A percentile compares a stretch with the other conserved stretches of the same genome.
These are phyloP conservation scores for Tuber aestivum DNA, from an alignment of 495 filamentous ascomycete species.

Conservation along the genomic window DNA sequence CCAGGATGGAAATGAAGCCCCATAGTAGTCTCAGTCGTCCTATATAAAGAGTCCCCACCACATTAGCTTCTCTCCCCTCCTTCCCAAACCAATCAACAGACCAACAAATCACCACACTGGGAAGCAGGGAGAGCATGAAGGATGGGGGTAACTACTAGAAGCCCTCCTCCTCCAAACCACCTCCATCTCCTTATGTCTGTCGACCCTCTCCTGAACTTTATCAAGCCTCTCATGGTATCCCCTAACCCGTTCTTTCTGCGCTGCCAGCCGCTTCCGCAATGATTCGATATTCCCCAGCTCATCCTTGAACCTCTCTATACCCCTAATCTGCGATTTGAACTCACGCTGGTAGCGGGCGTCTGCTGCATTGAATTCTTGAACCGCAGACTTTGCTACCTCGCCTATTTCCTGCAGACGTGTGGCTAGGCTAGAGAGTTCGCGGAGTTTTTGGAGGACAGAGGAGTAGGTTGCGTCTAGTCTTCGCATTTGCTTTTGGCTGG, in stretches of 20 bases:
- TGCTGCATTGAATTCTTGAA: slow-evolving; percentile 58
- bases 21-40: slow-evolving; percentile 37
- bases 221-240: slow-evolving; percentile 33
- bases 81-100: not conserved
- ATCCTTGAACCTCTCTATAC: slow-evolving; percentile 61
- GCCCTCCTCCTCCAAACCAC: slow-evolving; percentile 34
- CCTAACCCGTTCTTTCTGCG: slow-evolving; percentile 58
- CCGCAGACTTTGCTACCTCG: slow-evolving; percentile 55
- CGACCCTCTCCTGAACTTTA: slow-evolving; percentile 35
- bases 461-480: slow-evolving; percentile 80
- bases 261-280: slow-evolving; percentile 60
- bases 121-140: not conserved
- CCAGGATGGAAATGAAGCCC: slow-evolving; percentile 39
- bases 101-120: not conserved
- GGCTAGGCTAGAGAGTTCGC: slow-evolving; percentile 62
- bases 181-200: slow-evolving; percentile 40
- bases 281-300: slow-evolving; percentile 62
- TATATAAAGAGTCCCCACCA: slow-evolving; percentile 14
- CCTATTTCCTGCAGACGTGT: slow-evolving; percentile 64
- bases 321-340: slow-evolving; percentile 58
- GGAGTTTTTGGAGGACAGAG: slow-evolving; percentile 70
- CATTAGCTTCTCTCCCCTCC: not conserved
- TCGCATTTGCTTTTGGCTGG: slow-evolving; percentile 56
- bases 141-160: slow-evolving; percentile 31
- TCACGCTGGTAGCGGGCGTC: slow-evolving; percentile 57